Base-by-base conservation (phyloP, 805 yeast genomes). In the Cyberlindnera galapagoensis region DNA sequence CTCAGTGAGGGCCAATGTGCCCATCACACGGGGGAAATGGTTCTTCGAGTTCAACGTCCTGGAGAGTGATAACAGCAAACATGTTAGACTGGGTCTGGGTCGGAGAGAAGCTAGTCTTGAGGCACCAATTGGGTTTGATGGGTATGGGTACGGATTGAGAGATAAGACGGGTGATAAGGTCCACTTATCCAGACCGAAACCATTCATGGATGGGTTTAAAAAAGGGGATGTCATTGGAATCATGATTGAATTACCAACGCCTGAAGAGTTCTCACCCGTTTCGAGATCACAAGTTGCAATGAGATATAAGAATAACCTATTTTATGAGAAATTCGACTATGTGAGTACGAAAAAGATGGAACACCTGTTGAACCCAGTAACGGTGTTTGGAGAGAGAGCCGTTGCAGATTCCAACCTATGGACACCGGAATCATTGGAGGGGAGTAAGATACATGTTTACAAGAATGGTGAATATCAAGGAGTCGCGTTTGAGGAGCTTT, bases 101-200 rank as follows among this genome's bases (percentile, higher is more conserved):
- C 63, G 97, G 32, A 69, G 86, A 40, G 97, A 90, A 50, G 92
- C 95, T 3, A 74, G 86, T 30, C 57, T 88, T 26, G 97, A 90
- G 45, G 95, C 94, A 0, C 97, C 99, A 0, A 92, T 88, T 6
- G 99, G 99, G 3, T 85, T 74, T 48, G 97, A 92, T 56, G 90
- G 87, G 0, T 92, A 87, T 59, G 90, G 96, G 0, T 90, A 92
- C 56, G 97, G 95, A 3, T 50, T 92, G 3, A 67, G 97, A 38
- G 97, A 90, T 57, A 68, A 70, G 22, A 66, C 69, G 6, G 88
- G 94, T 3, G 82, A 83, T 43, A 73, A 72, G 18, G 67, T 92
- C 16, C 94, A 92, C 42, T 58, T 80, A 26, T 78, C 90, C 37
- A 68, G 88, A 30, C 85, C 86, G 0, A 51, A 57, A 17, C 66